Conservation (phyloP, 305 asterid species). For the Fraxinus platypoda region DNA sequence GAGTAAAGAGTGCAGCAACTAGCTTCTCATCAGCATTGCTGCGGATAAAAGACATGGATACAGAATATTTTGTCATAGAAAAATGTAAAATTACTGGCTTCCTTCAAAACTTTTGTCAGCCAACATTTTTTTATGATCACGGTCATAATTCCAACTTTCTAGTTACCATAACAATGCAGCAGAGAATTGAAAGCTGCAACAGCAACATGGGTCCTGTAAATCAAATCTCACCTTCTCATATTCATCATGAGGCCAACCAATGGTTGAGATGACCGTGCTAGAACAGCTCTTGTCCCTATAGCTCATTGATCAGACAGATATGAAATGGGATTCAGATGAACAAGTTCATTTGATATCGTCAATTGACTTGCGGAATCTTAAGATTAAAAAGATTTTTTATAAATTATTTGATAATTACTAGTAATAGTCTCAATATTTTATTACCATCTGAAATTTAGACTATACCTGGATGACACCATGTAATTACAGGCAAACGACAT, state of each 20-base stretch:
- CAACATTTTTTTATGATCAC: background rate
- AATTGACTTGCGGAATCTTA: background rate
- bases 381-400: background rate
- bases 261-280: slow-evolving; percentile 97
- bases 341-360: slow-evolving; percentile 4
- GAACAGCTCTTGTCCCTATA: slow-evolving; percentile 91
- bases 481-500: slow-evolving; percentile 80
- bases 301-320: slow-evolving; percentile 32
- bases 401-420: background rate
- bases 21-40: slow-evolving; percentile 92
- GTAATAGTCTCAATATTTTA: background rate
- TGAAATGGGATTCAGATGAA: slow-evolving; percentile 26
- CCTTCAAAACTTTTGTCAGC: slow-evolving; percentile 15
- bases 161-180: slow-evolving; percentile 5
- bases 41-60: slow-evolving; percentile 34
- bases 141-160: slow-evolving; percentile 8
- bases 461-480: slow-evolving; percentile 92
- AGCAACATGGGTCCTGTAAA: slow-evolving; percentile 15
- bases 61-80: slow-evolving; percentile 16
- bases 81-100: slow-evolving; percentile 12
- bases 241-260: slow-evolving; percentile 98
- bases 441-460: slow-evolving; percentile 14
- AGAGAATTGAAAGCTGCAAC: slow-evolving; percentile 13
- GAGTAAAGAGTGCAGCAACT: slow-evolving; percentile 85
- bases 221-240: slow-evolving; percentile 75